Base-by-base conservation (phyloP, 2,329 filamentous ascomycete genomes). In the Microdochium trichocladiopsis region DNA sequence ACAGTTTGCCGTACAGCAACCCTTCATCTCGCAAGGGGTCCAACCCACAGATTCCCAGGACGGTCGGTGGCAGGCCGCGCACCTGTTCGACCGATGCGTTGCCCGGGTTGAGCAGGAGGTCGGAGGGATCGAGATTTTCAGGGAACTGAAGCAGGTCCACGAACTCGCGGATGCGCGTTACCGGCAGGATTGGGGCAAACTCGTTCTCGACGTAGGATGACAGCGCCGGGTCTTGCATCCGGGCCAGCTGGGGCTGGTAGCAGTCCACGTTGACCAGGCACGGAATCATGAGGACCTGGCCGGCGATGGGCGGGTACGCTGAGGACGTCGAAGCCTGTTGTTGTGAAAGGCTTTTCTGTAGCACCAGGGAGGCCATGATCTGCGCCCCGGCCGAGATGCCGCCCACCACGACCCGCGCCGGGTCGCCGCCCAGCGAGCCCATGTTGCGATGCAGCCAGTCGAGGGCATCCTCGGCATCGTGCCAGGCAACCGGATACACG, bases 401-500 rank as follows among this genome's bases (percentile, higher is more conserved):
- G 1, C 77, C 76, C 0, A 79, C 57, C 0, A 79, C 58, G 0
- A 79, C 63, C 5, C 66, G 63, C 0, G 57, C 52, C 1, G 64
- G 51, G 31, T 78, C 69, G 9, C 71, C 71, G 14, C 67, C 67
- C 4, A 78, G 55, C 0, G 60, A 52, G 1, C 60, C 56, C 1
- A 73, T 69, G 52, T 77, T 65, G 14, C 65, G 63, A 49, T 80
- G 73, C 0, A 79, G 60, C 81, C 80, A 85, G 18, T 71, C 65
- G 28, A 82, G 77, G 0, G 74, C 72, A 47, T 83, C 81, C 53
- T 79, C 73, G 0, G 69, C 62, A 48, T 85, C 82, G 45, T 76
- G 55, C 73, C 74, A 81, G 0, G 74, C 71, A 0, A 71, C 75
- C 0, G 81, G 82, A 52, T 77, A 83, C 0, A 53, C 57, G 55